These are phyloP conservation scores for Cryphonectria parasitica DNA, from an alignment of 2,329 filamentous ascomycete genomes.

Conservation along the genomic window DNA sequence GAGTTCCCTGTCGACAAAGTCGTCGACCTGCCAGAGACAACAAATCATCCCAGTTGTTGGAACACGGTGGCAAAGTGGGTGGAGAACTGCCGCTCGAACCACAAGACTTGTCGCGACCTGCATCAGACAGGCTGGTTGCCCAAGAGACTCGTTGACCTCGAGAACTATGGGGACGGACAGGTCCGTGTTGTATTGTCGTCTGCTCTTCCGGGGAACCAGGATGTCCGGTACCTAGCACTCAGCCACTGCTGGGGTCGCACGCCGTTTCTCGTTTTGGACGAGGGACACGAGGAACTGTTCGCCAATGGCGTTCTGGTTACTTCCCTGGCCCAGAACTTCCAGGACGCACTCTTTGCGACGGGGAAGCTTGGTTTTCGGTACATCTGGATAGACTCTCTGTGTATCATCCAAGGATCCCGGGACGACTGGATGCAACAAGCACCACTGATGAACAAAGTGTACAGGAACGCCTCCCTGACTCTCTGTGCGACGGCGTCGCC, in stretches of 20 bases:
- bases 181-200: slow-evolving; percentile 17
- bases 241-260: slow-evolving; percentile 35
- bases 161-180: too few relatives aligned
- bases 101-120: neutral
- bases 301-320: neutral
- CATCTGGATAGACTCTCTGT: slow-evolving; percentile 36
- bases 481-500: slow-evolving; percentile 10
- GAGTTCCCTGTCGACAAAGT: neutral
- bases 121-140: slow-evolving; percentile 24
- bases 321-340: slow-evolving; percentile 26
- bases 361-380: slow-evolving; percentile 28
- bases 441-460: slow-evolving; percentile 36
- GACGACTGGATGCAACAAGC: slow-evolving; percentile 34
- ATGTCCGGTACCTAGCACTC: slow-evolving; percentile 32
- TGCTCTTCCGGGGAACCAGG: neutral
- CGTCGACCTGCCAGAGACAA: neutral
- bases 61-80: slow-evolving; percentile 11
- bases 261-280: slow-evolving; percentile 14
- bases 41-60: slow-evolving; percentile 10
- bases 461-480: slow-evolving; percentile 28
- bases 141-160: slow-evolving; percentile 32
- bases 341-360: slow-evolving; percentile 29
- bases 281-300: neutral
- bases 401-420: slow-evolving; percentile 32
- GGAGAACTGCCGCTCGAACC: neutral